Evolutionary conservation across 257 asterid species (phyloP).

Genomic region (Fraxinus cuspidata): DNA sequence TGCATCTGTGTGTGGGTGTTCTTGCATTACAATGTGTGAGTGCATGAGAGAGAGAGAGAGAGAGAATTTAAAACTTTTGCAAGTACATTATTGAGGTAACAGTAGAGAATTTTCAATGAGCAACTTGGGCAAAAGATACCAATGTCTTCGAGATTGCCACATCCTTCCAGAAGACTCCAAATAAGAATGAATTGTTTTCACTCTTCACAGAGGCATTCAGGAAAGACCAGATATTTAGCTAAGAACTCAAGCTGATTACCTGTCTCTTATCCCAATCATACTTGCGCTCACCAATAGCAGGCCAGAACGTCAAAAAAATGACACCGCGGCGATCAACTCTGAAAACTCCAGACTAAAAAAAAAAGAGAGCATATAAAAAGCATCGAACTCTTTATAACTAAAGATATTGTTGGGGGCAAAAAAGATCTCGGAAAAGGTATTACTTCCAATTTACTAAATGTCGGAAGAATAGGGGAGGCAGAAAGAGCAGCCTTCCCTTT

Average conservation of each 20-base stretch:
- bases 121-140: neutral
- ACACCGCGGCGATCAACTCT: conserved; percentile 68
- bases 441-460: conserved; percentile 64
- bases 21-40: neutral
- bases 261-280: conserved; percentile 87
- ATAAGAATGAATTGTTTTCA: neutral
- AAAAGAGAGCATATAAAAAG: conserved; percentile 4
- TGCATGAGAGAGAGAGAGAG: too few relatives aligned
- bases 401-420: neutral
- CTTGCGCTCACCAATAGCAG: conserved; percentile 85
- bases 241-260: conserved; percentile 38
- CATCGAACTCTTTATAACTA: conserved; percentile 6
- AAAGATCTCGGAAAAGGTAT: conserved; percentile 8
- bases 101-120: too few relatives aligned
- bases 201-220: neutral
- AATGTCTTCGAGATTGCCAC: neutral
- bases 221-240: neutral
- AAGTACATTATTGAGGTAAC: neutral
- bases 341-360: conserved; percentile 56
- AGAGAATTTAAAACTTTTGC: neutral
- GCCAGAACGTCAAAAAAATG: conserved; percentile 76
- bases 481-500: conserved; percentile 88
- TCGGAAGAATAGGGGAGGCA: conserved; percentile 66
- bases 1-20: neutral
- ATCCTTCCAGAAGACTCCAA: neutral